Conservation (phyloP, 176 grass and related monocot species). For the Aegilops speltoides region DNA sequence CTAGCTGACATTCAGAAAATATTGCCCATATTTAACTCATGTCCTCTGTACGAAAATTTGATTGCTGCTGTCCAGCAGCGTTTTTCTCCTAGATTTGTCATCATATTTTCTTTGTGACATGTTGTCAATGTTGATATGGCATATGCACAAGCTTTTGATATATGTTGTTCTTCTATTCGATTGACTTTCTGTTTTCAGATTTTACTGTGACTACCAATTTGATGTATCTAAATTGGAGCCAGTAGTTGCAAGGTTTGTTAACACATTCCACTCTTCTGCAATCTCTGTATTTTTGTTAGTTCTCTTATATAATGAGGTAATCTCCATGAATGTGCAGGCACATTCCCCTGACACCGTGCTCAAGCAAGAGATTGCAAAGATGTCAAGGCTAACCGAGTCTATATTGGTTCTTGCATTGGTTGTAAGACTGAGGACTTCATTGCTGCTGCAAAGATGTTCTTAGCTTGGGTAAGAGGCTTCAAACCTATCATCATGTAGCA, state of each 20-base stretch:
- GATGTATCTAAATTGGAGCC: constrained; percentile 87
- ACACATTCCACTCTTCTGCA: not conserved
- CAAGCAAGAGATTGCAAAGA: too few relatives aligned
- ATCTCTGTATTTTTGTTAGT: not conserved
- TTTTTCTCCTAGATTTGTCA: not conserved
- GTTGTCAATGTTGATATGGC: not conserved
- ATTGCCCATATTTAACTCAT: not conserved
- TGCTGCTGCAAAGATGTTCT: constrained; percentile 80
- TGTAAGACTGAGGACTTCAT: constrained; percentile 92
- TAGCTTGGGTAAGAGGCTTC: constrained; percentile 61
- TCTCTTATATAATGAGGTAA: constrained; percentile 1
- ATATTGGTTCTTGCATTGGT: constrained; percentile 57
- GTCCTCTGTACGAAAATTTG: too few relatives aligned
- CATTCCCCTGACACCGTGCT: constrained; percentile 83
- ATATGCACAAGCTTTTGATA: too few relatives aligned
- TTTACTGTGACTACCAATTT: constrained; percentile 70
- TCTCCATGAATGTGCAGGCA: constrained; percentile 45
- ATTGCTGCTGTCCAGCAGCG: too few relatives aligned
- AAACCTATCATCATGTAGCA: not conserved
- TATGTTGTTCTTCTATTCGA: constrained; percentile 1
- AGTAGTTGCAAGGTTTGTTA: constrained; percentile 67
- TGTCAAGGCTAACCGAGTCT: too few relatives aligned
- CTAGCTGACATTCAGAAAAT: not conserved
- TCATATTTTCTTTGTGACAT: not conserved
- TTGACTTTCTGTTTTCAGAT: constrained; percentile 34